These are phyloP conservation scores for Trichoderma afroharzianum DNA, from an alignment of 2,329 filamentous ascomycete species.

Conservation along the genomic window DNA sequence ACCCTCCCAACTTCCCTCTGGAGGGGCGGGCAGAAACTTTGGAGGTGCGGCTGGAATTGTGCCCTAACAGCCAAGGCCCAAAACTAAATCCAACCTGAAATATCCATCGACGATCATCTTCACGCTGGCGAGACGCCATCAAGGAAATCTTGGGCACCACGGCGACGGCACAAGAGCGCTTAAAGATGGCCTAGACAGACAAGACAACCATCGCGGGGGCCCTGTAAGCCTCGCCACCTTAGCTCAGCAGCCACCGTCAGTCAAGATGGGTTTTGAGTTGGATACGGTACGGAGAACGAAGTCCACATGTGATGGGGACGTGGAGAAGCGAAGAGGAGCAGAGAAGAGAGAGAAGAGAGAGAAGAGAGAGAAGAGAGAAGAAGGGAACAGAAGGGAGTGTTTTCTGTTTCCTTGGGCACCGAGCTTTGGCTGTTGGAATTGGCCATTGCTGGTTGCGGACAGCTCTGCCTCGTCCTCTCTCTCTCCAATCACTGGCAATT, in stretches of 20 bases:
- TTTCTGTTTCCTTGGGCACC: background rate
- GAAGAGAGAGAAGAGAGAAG: background rate
- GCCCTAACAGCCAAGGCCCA: background rate
- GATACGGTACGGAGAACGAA: background rate
- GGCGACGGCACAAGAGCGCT: background rate
- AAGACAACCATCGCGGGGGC: background rate
- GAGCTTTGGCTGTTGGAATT: background rate
- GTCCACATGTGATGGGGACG: background rate
- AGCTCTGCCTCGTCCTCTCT: background rate
- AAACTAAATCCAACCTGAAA: background rate
- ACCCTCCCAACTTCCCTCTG: background rate
- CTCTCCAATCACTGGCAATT: background rate
- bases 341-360: background rate
- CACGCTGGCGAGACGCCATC: background rate
- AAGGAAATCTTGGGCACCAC: background rate
- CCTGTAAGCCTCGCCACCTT: conserved; percentile 12
- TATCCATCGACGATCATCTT: conserved; percentile 5
- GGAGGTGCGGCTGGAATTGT: conserved; percentile 12
- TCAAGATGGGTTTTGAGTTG: background rate
- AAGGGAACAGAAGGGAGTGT: background rate
- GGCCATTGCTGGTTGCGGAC: background rate
- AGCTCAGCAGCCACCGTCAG: conserved; percentile 12
- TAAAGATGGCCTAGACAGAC: background rate
- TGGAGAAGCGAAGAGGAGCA: background rate
- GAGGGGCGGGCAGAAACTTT: conserved; percentile 7